These are phyloP conservation scores for Globisporangium cylindrosporum DNA, from an alignment of 352 stramenopile genomes.

Conservation along the genomic window DNA sequence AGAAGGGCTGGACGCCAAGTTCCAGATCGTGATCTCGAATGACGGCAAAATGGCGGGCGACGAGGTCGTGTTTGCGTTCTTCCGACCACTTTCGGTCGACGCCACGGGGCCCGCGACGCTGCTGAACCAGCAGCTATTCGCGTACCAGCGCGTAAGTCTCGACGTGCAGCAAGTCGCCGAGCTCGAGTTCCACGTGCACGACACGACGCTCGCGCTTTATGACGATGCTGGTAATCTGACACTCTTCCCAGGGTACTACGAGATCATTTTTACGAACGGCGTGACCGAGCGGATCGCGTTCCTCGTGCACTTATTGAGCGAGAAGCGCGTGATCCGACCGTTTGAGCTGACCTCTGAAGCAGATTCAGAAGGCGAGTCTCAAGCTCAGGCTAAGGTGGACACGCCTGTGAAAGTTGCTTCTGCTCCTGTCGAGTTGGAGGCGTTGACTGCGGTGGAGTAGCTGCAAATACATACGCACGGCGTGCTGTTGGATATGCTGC, in stretches of 20 bases:
- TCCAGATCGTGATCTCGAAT: constrained; percentile 57
- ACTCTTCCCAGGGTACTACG: constrained; percentile 66
- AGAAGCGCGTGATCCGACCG: constrained; percentile 38
- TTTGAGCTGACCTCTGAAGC: constrained; percentile 24
- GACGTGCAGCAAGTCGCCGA: constrained; percentile 29
- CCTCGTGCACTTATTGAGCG: constrained; percentile 46
- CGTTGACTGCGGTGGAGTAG: constrained; percentile 14
- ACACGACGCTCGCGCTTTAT: constrained; percentile 51
- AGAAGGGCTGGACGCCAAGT: constrained; percentile 31
- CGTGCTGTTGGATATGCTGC: not conserved
- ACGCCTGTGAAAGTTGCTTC: not conserved
- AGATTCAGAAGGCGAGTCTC: not conserved
- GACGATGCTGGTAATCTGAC: constrained; percentile 53
- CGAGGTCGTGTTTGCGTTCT: constrained; percentile 80
- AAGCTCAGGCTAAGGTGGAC: not conserved
- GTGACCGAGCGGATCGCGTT: constrained; percentile 66
- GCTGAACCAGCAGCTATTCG: constrained; percentile 78
- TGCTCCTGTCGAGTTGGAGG: not conserved
- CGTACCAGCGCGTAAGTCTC: constrained; percentile 60
- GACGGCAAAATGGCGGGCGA: constrained; percentile 49
- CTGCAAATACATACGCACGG: not conserved
- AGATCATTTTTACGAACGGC: constrained; percentile 73
- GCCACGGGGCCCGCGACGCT: constrained; percentile 52
- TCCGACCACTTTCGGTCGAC: constrained; percentile 58
- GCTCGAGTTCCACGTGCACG: constrained; percentile 41